Evolutionary conservation across 164 flowering plant species (phyloP), one percentile per base, ranked within the genome.

Genomic region (Piper longum): DNA sequence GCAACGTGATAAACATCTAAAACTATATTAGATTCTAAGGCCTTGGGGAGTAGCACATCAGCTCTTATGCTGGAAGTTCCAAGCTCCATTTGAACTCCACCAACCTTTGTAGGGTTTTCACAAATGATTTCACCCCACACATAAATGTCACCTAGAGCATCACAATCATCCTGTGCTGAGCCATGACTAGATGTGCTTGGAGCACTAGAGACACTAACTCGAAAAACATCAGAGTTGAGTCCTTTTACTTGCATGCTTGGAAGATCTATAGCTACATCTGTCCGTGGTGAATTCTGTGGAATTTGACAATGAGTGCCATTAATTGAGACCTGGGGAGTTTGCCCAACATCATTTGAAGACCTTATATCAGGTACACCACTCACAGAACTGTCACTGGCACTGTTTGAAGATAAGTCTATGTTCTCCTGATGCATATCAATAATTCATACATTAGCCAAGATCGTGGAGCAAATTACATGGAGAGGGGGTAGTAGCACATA

Each of bases 191-290:
- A 76, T 40, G 79, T 70, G 67, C 79, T 76, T 16, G 76, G 76
- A 18, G 76, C 79, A 73, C 79, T 76, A 65, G 79, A 76, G 61
- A 76, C 79, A 70, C 79, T 76, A 57, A 76, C 79, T 19, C 79
- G 74, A 56, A 70, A 73, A 65, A 63, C 70, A 61, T 76, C 79
- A 63, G 74, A 76, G 63, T 59, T 42, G 42, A 69, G 68, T 73
- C 79, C 79, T 76, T 70, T 76, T 40, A 64, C 68, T 71, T 76
- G 79, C 79, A 76, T 76, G 68, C 71, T 73, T 70, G 64, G 59
- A 16, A 43, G 71, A 62, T 75, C 75, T 16, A 43, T 61, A 56
- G 64, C 71, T 72, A 66, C 76, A 72, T 70, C 73, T 67, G 73
- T 70, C 65, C 72, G 63, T 64, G 71, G 75, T 39, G 62, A 58